Evolutionary conservation across 2,329 filamentous ascomycete species (phyloP).

Genomic region (Hypoxylon sp.): DNA sequence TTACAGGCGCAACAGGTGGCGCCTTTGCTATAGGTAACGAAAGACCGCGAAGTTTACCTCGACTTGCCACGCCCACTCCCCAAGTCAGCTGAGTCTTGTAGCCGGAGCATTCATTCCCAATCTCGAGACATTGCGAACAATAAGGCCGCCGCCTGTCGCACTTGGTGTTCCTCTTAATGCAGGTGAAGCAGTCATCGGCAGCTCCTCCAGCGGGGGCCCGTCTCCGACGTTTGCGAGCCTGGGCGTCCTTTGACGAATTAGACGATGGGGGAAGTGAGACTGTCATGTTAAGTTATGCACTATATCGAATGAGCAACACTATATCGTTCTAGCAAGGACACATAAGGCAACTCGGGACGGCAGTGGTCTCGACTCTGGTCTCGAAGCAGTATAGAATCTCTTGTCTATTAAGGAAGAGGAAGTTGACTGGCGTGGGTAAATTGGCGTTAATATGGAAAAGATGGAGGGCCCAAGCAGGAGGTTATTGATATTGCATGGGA

Average conservation of each 20-base stretch:
- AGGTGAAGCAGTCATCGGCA: slow-evolving; percentile 95
- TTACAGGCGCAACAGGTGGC: slow-evolving; percentile 66
- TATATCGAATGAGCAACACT: slow-evolving; percentile 47
- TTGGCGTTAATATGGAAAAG: slow-evolving; percentile 60
- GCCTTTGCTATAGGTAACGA: slow-evolving; percentile 79
- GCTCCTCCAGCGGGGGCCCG: slow-evolving; percentile 90
- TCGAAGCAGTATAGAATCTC: slow-evolving; percentile 50
- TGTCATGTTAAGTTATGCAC: slow-evolving; percentile 61
- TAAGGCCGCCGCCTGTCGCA: slow-evolving; percentile 95
- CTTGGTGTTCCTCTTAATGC: slow-evolving; percentile 83
- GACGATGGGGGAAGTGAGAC: slow-evolving; percentile 63
- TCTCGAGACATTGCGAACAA: slow-evolving; percentile 93
- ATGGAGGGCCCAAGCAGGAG: slow-evolving; percentile 54
- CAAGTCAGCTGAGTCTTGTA: slow-evolving; percentile 98
- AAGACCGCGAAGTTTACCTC: slow-evolving; percentile 92
- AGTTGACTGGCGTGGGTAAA: slow-evolving; percentile 61
- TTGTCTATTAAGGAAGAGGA: slow-evolving; percentile 53
- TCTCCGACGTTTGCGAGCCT: slow-evolving; percentile 81
- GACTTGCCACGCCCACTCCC: slow-evolving; percentile 95
- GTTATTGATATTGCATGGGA: slow-evolving; percentile 55
- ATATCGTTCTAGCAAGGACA: slow-evolving; percentile 47
- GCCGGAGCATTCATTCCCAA: slow-evolving; percentile 92
- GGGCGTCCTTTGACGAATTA: slow-evolving; percentile 65
- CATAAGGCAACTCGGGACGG: slow-evolving; percentile 48
- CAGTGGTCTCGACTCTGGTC: slow-evolving; percentile 47